phyloP scores from a whole-genome alignment of 2,329 filamentous ascomycete genomes.

The Myriosclerotinia curreyana region DNA sequence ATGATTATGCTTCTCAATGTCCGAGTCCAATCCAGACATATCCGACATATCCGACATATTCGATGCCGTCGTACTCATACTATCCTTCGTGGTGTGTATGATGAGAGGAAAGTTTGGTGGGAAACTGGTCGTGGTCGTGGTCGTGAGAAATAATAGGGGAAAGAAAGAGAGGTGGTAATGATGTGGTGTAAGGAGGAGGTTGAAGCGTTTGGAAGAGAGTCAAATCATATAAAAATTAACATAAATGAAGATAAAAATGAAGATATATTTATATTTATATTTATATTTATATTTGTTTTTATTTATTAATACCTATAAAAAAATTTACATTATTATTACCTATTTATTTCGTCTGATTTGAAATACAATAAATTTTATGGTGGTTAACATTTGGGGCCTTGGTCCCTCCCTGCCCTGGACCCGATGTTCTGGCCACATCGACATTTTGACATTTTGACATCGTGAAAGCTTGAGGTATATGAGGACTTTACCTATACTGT shows the following conservation, averaged over 20 bases:
- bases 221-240: background rate
- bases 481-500: too few species aligned
- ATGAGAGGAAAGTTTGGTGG: background rate
- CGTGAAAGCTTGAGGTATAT: too few species aligned
- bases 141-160: too few species aligned
- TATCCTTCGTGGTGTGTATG: constrained; percentile 19
- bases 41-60: background rate
- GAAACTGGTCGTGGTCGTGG: background rate
- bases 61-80: constrained; percentile 3
- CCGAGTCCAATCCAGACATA: constrained; percentile 3
- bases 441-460: too few species aligned
- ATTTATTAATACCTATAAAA: too few species aligned
- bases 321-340: too few species aligned
- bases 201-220: too few species aligned
- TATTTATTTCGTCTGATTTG: background rate
- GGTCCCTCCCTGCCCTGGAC: too few species aligned
- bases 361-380: background rate
- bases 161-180: background rate
- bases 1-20: constrained; percentile 10
- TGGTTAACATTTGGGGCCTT: too few species aligned
- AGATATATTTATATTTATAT: too few species aligned
- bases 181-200: too few species aligned
- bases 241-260: background rate
- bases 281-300: too few species aligned
- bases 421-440: background rate